Percentiles rank a stretch among this genome's conserved stretches.
Evolutionary conservation across 306 rosid genomes (phyloP).

Genomic region (Glycine tomentella): DNA sequence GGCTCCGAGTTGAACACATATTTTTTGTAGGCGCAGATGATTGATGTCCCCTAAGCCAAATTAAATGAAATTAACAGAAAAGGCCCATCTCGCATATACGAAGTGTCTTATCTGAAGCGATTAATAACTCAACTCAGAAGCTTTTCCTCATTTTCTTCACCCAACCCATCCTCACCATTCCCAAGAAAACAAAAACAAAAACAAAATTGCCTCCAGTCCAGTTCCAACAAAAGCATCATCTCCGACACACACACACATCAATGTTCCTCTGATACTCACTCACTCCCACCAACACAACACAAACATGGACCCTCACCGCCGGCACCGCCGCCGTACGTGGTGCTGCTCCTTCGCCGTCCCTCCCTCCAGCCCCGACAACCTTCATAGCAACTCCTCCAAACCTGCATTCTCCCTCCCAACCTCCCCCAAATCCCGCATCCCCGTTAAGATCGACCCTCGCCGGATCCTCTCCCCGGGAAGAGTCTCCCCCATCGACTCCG

Average conservation of each 20-base stretch:
- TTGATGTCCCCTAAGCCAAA: no score
- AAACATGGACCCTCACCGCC: constrained; percentile 57
- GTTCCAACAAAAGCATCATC: no score
- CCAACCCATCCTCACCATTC: constrained; percentile 35
- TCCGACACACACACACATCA: no score
- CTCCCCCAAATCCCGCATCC: constrained; percentile 72
- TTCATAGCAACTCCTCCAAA: constrained; percentile 48
- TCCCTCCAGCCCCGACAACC: constrained; percentile 84
- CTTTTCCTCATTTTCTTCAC: constrained; percentile 42
- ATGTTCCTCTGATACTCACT: background rate
- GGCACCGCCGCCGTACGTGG: constrained; percentile 77
- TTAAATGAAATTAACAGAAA: no score
- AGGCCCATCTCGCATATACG: no score
- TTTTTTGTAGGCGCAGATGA: no score
- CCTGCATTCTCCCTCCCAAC: constrained; percentile 60
- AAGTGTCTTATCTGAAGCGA: background rate
- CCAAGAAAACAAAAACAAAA: constrained; percentile 41
- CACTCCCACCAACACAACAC: background rate
- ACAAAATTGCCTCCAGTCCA: background rate
- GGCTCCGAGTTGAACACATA: no score
- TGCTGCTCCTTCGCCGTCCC: constrained; percentile 86
- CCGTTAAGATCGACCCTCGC: constrained; percentile 82
- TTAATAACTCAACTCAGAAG: background rate
- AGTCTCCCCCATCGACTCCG: constrained; percentile 84
- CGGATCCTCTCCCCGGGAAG: constrained; percentile 94